Conservation (phyloP, 225 moss, liverwort and hornwort genomes). For the Sphagnum contortum region DNA sequence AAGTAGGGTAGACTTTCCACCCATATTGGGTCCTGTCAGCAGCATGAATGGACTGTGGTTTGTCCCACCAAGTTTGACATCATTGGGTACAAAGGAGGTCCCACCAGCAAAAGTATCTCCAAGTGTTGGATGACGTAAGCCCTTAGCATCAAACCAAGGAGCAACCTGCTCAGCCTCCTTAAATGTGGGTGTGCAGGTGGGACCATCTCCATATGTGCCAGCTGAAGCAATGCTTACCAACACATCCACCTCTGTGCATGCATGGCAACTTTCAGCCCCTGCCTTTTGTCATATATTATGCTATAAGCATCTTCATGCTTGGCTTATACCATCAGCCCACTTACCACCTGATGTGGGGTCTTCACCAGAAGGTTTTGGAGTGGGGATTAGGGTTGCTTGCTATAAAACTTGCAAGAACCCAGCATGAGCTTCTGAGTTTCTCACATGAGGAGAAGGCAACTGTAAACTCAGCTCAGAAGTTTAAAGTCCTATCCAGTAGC, state of each 20-base stretch:
- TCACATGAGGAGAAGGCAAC: too few species aligned
- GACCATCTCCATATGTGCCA: slow-evolving; percentile 37
- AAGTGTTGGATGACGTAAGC: slow-evolving; percentile 77
- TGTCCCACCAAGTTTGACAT: slow-evolving; percentile 67
- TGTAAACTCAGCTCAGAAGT: too few species aligned
- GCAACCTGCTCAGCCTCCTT: slow-evolving; percentile 12
- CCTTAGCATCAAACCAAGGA: slow-evolving; percentile 53
- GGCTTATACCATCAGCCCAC: too few species aligned
- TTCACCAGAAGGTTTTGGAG: too few species aligned
- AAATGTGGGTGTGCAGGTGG: slow-evolving; percentile 69
- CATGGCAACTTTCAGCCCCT: background rate
- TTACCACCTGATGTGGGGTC: too few species aligned
- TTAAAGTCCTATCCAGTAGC: too few species aligned
- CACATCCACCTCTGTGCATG: slow-evolving; percentile 82
- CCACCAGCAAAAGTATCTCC: slow-evolving; percentile 50
- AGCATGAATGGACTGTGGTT: slow-evolving; percentile 74
- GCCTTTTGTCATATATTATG: background rate
- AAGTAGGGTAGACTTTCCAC: slow-evolving; percentile 97
- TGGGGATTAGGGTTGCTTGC: too few species aligned
- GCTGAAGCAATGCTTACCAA: slow-evolving; percentile 84
- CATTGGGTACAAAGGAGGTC: slow-evolving; percentile 81
- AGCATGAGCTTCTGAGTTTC: too few species aligned
- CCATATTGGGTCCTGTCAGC: slow-evolving; percentile 98
- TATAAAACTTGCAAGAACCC: too few species aligned
- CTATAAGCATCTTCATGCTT: too few species aligned